Evolutionary conservation across 2,329 filamentous ascomycete genomes (phyloP), one percentile per base, ranked within the genome.

Genomic region (Sphaceloma murrayae): DNA sequence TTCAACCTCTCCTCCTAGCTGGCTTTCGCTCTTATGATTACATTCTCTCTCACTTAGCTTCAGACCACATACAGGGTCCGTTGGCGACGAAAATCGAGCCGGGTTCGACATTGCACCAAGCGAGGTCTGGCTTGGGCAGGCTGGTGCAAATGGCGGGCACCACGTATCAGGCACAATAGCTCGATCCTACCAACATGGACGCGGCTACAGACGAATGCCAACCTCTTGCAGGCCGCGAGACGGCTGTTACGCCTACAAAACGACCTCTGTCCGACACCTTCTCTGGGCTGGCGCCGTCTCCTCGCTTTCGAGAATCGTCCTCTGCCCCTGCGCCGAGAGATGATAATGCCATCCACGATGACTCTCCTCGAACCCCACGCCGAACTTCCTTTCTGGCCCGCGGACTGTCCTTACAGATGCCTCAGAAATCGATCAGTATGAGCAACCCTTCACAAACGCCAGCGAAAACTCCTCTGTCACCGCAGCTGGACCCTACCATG

Each of bases 401-500:
- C 46, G 78, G 78, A 29, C 69, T 91, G 46, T 79, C 80, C 16
- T 64, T 88, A 53, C 80, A 86, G 57, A 75, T 86, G 70, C 77
- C 81, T 19, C 68, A 67, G 53, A 71, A 66, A 52, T 70, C 74
- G 51, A 55, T 63, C 29, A 58, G 58, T 33, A 65, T 65, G 54
- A 66, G 63, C 44, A 66, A 73, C 49, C 56, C 43, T 53, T 54
- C 46, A 47, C 54, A 66, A 70, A 50, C 62, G 69, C 48, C 66
- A 70, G 43, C 64, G 69, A 51, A 80, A 74, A 56, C 78, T 72
- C 49, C 87, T 53, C 72, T 89, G 48, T 94, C 86, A 2, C 87
- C 88, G 11, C 87, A 93, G 61, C 75, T 91, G 51, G 87, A 94
- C 61, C 75, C 84, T 46, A 81, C 82, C 14, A 83, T 87, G 53